Conservation (phyloP, 163 green algal species). For the Coccomyxa subellipsoidea region DNA sequence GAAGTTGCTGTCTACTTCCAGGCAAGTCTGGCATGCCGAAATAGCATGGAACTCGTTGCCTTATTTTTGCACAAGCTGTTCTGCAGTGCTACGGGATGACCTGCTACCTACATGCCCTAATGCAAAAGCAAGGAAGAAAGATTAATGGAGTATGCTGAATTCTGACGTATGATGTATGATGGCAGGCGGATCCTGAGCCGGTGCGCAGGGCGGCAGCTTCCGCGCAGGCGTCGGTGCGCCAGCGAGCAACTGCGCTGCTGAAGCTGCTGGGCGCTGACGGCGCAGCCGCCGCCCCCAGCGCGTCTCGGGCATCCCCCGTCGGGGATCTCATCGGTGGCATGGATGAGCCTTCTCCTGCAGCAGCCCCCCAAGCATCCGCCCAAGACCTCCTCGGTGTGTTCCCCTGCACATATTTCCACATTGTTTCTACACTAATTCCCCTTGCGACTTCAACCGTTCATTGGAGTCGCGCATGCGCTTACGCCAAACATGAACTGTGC, state of each 20-base stretch:
- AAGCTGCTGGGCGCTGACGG: conserved; percentile 40
- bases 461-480: too few species aligned
- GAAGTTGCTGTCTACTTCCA: conserved; percentile 77
- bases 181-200: conserved; percentile 37
- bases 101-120: neutral
- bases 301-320: neutral
- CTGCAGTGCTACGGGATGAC: neutral
- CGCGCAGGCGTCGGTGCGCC: conserved; percentile 51
- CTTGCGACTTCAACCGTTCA: too few species aligned
- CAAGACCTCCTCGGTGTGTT: conserved; percentile 26
- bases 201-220: conserved; percentile 35
- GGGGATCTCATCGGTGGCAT: conserved; percentile 37
- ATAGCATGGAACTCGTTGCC: too few species aligned
- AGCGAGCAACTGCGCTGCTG: conserved; percentile 43
- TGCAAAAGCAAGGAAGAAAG: neutral
- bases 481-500: too few species aligned
- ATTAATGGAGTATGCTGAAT: too few species aligned
- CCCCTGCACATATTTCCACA: neutral
- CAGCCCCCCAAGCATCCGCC: neutral
- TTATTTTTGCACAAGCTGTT: too few species aligned
- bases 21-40: too few species aligned
- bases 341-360: conserved; percentile 13
- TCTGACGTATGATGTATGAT: neutral
- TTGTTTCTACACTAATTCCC: neutral
- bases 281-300: conserved; percentile 10